phyloP scores from a whole-genome alignment of 2,329 filamentous ascomycete genomes.

The Phaeosphaeriaceae sp. region DNA sequence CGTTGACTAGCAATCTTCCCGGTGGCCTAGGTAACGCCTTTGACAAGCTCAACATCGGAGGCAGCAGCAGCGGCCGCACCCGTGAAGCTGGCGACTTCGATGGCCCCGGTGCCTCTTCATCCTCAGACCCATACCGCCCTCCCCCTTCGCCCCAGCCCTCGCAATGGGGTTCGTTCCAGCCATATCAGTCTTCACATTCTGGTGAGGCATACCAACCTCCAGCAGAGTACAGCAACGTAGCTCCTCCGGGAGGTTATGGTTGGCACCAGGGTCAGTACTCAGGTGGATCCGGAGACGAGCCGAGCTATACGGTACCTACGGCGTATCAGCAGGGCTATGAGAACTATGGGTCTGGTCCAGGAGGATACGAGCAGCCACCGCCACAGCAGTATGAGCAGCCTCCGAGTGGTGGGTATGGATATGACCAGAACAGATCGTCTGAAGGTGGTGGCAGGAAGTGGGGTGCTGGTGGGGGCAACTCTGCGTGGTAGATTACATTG shows the following conservation, averaged over 20 bases:
- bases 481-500: slow-evolving; percentile 24
- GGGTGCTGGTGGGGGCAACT: slow-evolving; percentile 39
- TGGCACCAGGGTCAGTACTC: slow-evolving; percentile 41
- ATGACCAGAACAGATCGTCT: slow-evolving; percentile 24
- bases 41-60: slow-evolving; percentile 20
- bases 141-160: slow-evolving; percentile 36
- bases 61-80: slow-evolving; percentile 24
- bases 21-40: slow-evolving; percentile 24
- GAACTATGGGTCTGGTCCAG: slow-evolving; percentile 24
- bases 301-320: slow-evolving; percentile 42
- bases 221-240: slow-evolving; percentile 34
- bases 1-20: slow-evolving; percentile 24
- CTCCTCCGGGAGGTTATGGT: slow-evolving; percentile 31
- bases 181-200: slow-evolving; percentile 43
- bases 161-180: slow-evolving; percentile 41
- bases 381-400: slow-evolving; percentile 17
- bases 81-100: slow-evolving; percentile 33
- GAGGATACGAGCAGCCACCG: slow-evolving; percentile 24
- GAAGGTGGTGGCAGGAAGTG: slow-evolving; percentile 35
- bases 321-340: slow-evolving; percentile 49
- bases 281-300: slow-evolving; percentile 41
- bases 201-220: slow-evolving; percentile 37
- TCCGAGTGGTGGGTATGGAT: slow-evolving; percentile 26
- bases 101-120: slow-evolving; percentile 8
- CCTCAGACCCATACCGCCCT: slow-evolving; percentile 24